Percentiles rank a stretch among this genome's conserved stretches.
phyloP scores from a whole-genome alignment of 768 basidiomycete species.

The Tremella fuciformis region DNA sequence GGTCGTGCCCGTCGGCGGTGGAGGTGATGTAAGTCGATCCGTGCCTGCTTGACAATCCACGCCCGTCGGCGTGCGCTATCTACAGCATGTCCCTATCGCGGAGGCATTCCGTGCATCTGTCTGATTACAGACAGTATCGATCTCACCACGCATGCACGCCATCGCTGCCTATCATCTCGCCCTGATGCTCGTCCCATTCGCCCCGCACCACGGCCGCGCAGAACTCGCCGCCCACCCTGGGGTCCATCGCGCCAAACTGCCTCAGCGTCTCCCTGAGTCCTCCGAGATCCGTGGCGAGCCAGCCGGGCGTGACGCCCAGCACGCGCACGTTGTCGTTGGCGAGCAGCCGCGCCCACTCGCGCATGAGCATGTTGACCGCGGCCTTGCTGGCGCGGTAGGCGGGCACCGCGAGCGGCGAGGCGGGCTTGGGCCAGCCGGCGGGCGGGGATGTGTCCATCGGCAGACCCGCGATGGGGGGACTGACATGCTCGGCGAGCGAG shows the following conservation, averaged over 20 bases:
- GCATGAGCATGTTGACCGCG: conserved; percentile 35
- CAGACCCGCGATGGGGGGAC: background rate
- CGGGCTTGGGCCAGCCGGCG: background rate
- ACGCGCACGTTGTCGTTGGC: conserved; percentile 31
- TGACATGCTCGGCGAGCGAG: background rate
- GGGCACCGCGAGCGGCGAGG: background rate
- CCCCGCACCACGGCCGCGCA: background rate
- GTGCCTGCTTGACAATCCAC: too few species aligned
- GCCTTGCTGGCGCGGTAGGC: conserved; percentile 30
- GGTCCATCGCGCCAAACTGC: background rate
- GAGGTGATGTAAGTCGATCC: too few species aligned
- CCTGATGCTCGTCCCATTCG: background rate
- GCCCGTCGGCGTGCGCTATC: too few species aligned
- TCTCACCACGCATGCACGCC: background rate
- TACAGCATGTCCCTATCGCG: too few species aligned
- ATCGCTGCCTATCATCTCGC: background rate
- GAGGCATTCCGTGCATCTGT: too few species aligned
- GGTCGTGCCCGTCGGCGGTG: too few species aligned
- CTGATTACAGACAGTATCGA: too few species aligned
- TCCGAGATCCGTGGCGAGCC: conserved; percentile 26
- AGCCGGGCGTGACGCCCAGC: conserved; percentile 25
- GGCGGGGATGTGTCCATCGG: background rate
- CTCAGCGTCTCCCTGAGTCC: background rate
- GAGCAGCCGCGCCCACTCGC: conserved; percentile 28
- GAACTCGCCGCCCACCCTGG: background rate